Base-by-base conservation (phyloP, 805 yeast genomes). In the Yamadazyma endophytica region DNA sequence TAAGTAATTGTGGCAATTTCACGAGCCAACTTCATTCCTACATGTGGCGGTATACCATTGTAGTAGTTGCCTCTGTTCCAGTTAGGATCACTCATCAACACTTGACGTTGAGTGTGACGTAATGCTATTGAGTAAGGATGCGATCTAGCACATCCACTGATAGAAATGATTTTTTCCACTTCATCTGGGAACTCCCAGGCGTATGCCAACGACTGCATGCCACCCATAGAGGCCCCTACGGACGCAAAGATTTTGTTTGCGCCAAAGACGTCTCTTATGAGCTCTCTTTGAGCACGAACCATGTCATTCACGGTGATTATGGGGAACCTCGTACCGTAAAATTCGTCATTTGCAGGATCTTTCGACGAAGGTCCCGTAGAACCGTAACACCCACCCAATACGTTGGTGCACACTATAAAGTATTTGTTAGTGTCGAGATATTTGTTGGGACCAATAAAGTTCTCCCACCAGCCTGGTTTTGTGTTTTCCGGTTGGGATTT, bases 191-290 rank as follows among this genome's bases (percentile, higher is more conserved):
- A 89, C 49, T 83, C 95, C 52, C 77, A 72, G 1, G 87, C 95
- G 55, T 78, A 85, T 0, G 96, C 95, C 33, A 89, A 68, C 6
- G 90, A 79, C 61, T 88, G 96, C 96, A 89, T 87, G n/a, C 96
- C 97, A n/a, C 97, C 97, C 94, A 89, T 85, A 0, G 95, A 85
- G 2, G 95, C 80, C 5, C 97, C 97, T 6, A 89, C 77, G 2
- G 86, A 74, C 2, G 95, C 95, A 54, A 77, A 75, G 16, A 89
- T 58, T 51, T 75, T 81, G 1, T 46, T 28, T 18, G 82, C 81
- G 1, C 79, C 79, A 36, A 88, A 75, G 27, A 72, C 76, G 27
- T 78, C 72, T 17, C 58, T 61, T 13, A 89, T 65, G 25, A 89
- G 59, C 31, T 82, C 67, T 35, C 84, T 70, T 60, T 89, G 97